Conservation (phyloP, 1,284 basidiomycete species). For the Heimioporus retisporus region DNA sequence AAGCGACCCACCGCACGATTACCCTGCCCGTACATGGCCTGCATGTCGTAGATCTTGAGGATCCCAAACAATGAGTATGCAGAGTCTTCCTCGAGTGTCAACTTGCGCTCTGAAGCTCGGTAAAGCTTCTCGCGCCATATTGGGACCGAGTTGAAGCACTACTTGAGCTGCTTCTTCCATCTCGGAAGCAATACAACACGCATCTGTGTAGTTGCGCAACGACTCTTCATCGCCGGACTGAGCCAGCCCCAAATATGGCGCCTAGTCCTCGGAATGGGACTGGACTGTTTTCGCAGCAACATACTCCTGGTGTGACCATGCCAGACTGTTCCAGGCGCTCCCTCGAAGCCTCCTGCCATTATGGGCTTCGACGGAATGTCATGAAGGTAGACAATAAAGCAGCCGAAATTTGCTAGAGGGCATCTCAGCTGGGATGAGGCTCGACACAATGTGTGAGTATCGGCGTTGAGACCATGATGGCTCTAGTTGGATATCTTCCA, state of each 20-base stretch:
- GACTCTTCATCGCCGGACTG: too few relatives aligned
- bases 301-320: slow-evolving; percentile 28
- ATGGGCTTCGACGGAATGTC: too few relatives aligned
- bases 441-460: slow-evolving; percentile 17
- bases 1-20: slow-evolving; percentile 22
- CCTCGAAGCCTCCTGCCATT: too few relatives aligned
- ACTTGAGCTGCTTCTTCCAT: too few relatives aligned
- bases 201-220: too few relatives aligned
- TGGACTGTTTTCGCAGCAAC: slow-evolving; percentile 21
- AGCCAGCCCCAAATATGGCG: slow-evolving; percentile 5
- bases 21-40: slow-evolving; percentile 12
- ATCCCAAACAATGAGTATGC: slow-evolving; percentile 30
- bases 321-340: slow-evolving; percentile 17
- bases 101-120: slow-evolving; percentile 24
- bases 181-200: too few relatives aligned
- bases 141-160: not conserved
- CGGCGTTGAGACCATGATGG: slow-evolving; percentile 1
- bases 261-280: slow-evolving; percentile 23
- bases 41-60: slow-evolving; percentile 17
- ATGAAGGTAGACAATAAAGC: slow-evolving; percentile 19
- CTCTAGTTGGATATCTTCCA: slow-evolving; percentile 22
- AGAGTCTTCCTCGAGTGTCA: slow-evolving; percentile 17
- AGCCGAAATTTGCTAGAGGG: not conserved
- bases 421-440: slow-evolving; percentile 6
- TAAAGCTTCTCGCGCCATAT: slow-evolving; percentile 18